Evolutionary conservation across 306 rosid species (phyloP), one percentile per base, ranked within the genome.

Genomic region (Dryas alaskensis): DNA sequence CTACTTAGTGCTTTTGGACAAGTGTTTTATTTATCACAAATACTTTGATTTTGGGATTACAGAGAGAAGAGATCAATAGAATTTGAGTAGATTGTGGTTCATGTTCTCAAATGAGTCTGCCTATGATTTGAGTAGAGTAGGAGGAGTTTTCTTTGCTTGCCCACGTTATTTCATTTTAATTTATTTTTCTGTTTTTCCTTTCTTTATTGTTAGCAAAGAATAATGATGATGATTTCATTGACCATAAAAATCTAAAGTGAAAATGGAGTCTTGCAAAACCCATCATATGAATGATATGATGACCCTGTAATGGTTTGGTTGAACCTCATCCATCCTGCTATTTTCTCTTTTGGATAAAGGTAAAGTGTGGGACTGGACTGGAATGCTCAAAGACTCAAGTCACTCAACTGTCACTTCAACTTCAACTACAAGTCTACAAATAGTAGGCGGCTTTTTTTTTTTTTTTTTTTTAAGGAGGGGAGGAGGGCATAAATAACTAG

Each of bases 221-320:
- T 62, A 25, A 62, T 62, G 49, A 39, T 62, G 27, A 62, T 62
- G 49, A 39, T 40, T 62, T 40, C 19, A 25, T 62, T 62, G 67
- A 62, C 49, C 49, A 16, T 14, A 54, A 54, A 31, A 31, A 31
- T 31, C 37, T 31, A 31, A 31, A 31, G 0, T 31, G 37, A 31
- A 31, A 54, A 54, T 17, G 19, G 6, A 60, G 43, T 12, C 17
- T 60, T 31, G 16, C 17, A 11, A 31, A 31, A 60, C 19, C 2
- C 5, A 4, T 37, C 7, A 60, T 60, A 31, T 31, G 37, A 31
- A 31, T 31, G 37, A 31, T 31, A 31, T 31, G 37, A 31, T 31
- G 46, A 17, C 65, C 10, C 45, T 10, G 19, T 37, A 40, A 43
- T 42, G 40, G 25, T 70, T 70, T 9, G 7, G 39, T 39, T 69